Evolutionary conservation across 1,139 yeast species (phyloP), one percentile per base, ranked within the genome.

Genomic region (Neolecta irregularis): DNA sequence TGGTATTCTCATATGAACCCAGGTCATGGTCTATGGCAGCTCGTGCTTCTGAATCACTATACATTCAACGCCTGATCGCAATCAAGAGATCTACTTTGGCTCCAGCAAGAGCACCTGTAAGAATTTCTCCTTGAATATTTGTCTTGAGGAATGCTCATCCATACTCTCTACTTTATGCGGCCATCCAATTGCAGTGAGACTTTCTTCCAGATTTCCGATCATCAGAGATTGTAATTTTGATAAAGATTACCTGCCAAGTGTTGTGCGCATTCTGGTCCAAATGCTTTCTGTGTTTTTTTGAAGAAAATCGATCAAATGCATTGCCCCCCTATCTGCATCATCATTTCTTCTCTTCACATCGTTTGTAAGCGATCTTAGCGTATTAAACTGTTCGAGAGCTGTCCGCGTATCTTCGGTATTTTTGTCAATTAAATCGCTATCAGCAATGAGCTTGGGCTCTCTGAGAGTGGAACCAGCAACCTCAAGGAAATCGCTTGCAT

Each of bases 1-100:
- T 36, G 0, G 69, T 12, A 5, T 19, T 18, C 6, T 35, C 19
- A 30, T 20, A 19, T 8, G 15, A 15, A 26, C 9, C 11, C 22
- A 9, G 20, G 9, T 17, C 13, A 5, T 8, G 11, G 15, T 17
- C 11, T 5, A 7, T 36, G 33, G 24, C 17, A 36, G 23, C 6
- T 17, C 21, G 11, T 9, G n/a, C 13, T 17, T 25, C 16, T 18
- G 32, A 4, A 15, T 18, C 9, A 19, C n/a, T 12, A 23, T 33
- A 12, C 16, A 18, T 6, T 18, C 18, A 32, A 32, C 20, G 17
- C 31, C 17, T 2, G 34, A 26, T 11, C n/a, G 22, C 19, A 18
- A 25, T 8, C 30, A 18, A 11, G 22, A 18, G 11, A 34, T 40
- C 18, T 11, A 37, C 37, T 21, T 15, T 12, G 23, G 31, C 21